phyloP scores from a whole-genome alignment of 495 filamentous ascomycete species.

The Trichocladium uniseriatum region DNA sequence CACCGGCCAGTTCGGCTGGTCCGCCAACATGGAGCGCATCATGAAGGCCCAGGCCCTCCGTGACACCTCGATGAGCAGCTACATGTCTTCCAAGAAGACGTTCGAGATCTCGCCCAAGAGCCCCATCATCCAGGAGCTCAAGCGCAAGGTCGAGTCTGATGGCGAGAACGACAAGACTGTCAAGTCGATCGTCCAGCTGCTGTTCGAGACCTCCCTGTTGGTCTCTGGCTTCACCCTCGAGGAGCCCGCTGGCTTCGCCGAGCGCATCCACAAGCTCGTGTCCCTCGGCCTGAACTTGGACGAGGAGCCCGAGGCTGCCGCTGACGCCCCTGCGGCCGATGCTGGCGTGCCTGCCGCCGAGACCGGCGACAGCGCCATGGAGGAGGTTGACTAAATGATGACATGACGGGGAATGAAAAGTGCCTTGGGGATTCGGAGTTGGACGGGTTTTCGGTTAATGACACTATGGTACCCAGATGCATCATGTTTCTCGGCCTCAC shows the following conservation, averaged over 20 bases:
- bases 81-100: conserved; percentile 99
- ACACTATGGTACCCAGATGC: conserved; percentile 27
- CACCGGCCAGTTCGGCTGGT: conserved; percentile 99
- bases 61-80: conserved; percentile 98
- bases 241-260: conserved; percentile 92
- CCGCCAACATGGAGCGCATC: conserved; percentile 99
- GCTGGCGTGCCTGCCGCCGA: conserved; percentile 41
- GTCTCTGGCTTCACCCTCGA: conserved; percentile 99
- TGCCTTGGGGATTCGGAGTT: conserved; percentile 36
- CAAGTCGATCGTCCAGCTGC: conserved; percentile 94
- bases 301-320: conserved; percentile 68
- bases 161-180: conserved; percentile 97
- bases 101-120: conserved; percentile 99
- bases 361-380: conserved; percentile 52
- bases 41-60: conserved; percentile 99
- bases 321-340: conserved; percentile 50
- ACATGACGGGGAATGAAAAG: conserved; percentile 33
- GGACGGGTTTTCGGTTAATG: conserved; percentile 31
- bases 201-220: conserved; percentile 96
- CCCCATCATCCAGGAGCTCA: conserved; percentile 94
- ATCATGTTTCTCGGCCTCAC: conserved; percentile 19
- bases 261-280: conserved; percentile 98
- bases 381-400: conserved; percentile 55
- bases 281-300: conserved; percentile 93
- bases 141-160: conserved; percentile 95